Evolutionary conservation across 2,329 filamentous ascomycete genomes (phyloP), one percentile per base, ranked within the genome.

Genomic region (Colletotrichum godetiae): DNA sequence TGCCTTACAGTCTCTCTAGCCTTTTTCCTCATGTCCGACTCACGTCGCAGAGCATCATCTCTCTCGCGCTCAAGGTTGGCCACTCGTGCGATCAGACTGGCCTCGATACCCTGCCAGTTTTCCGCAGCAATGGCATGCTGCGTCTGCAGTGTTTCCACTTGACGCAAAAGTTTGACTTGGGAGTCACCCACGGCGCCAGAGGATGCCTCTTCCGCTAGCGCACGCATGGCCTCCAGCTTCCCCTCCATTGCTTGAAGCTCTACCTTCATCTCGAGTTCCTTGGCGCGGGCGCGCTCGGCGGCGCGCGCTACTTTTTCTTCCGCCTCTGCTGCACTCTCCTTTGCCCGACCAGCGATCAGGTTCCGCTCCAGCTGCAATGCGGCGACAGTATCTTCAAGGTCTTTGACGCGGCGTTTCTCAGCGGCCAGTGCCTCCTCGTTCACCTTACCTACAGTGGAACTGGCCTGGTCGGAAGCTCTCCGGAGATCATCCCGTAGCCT

Each of bases 31-130:
- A 97, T 90, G 52, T 98, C 97, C 5, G 91, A 92, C 83, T 99
- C 97, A 72, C 94, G 92, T 76, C 92, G 92, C 62, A 91, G 88
- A 10, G 94, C 90, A 78, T 99, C 97, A 79, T 98, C 95, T 68
- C 94, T 91, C 81, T 99, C 97, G 80, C 93, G 97, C 81, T 99
- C 97, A 11, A 98, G 86, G 62, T 87, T 92, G 4, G 92, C 88
- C 12, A 97, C 88, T 70, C 95, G 91, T 27, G 94, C 91, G 63
- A 96, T 89, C 37, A 99, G 84, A 2, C 94, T 97, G 11, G 93
- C 91, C 82, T 99, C 96, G 74, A 99, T 97, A 0, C 95, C 94
- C 80, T 98, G 95, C 97, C 97, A 99, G 78, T 99, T 99, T 79
- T 97, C 95, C 77, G 94, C 97, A 1, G 97, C 97, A 67, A 97